These are phyloP conservation scores for Boletellus emodensis DNA, from an alignment of 768 basidiomycete species.

Conservation along the genomic window DNA sequence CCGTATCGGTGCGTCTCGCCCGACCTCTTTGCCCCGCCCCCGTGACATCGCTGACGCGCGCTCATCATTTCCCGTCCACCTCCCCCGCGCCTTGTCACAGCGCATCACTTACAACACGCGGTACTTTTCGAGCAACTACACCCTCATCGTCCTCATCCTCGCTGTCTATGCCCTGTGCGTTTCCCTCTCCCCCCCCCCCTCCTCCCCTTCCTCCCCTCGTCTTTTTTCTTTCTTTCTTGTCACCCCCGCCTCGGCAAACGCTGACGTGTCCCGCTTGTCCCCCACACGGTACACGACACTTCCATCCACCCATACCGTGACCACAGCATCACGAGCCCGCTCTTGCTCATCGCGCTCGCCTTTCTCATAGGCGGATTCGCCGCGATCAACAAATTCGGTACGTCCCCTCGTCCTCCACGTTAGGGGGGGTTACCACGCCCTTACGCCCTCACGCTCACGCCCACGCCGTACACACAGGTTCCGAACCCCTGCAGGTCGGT, in stretches of 20 bases:
- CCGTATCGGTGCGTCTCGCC: slow-evolving; percentile 52
- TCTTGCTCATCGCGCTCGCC: slow-evolving; percentile 74
- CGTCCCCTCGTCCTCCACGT: slow-evolving; percentile 19
- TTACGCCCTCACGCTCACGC: background rate
- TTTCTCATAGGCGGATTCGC: slow-evolving; percentile 93
- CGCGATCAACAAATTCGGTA: slow-evolving; percentile 86
- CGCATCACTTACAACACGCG: slow-evolving; percentile 94
- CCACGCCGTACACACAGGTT: slow-evolving; percentile 44
- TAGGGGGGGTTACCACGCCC: background rate
- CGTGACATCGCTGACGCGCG: too few relatives aligned
- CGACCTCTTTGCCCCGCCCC: background rate
- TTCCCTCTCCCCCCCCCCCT: background rate
- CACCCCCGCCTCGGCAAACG: too few relatives aligned
- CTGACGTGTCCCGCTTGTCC: too few relatives aligned
- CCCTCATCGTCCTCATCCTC: slow-evolving; percentile 67
- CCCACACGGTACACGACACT: too few relatives aligned
- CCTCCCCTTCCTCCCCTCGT: background rate
- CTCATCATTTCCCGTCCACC: too few relatives aligned
- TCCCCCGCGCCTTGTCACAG: slow-evolving; percentile 21
- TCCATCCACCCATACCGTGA: too few relatives aligned
- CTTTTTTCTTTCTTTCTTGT: too few relatives aligned
- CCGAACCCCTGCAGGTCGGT: slow-evolving; percentile 76
- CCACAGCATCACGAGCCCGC: slow-evolving; percentile 71
- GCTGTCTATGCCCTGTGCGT: slow-evolving; percentile 85
- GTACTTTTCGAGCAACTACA: slow-evolving; percentile 90